Percentiles rank a stretch among this genome's conserved stretches.
Conservation (phyloP, 139 green algal genomes). For the Raphidocelis subcapitata region DNA sequence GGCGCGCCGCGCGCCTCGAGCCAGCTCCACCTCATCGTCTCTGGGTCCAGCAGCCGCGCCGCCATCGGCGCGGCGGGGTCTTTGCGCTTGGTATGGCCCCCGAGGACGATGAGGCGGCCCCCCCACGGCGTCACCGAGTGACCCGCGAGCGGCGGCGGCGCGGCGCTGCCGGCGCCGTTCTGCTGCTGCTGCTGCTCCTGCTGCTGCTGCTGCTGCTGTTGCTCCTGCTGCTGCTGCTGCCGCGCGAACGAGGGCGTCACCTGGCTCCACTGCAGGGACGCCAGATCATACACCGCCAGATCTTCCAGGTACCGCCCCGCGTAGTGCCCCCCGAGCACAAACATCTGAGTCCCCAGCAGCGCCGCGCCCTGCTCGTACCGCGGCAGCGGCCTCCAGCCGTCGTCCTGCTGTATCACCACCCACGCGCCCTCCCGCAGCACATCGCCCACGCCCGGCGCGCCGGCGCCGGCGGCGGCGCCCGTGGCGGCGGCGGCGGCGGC, state of each 20-base stretch:
- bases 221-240: background rate
- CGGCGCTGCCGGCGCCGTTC: constrained; percentile 4
- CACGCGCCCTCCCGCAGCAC: constrained; percentile 26
- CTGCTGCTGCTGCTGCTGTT: background rate
- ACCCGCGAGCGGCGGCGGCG: constrained; percentile 32
- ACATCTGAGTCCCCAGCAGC: constrained; percentile 66
- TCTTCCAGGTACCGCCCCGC: constrained; percentile 87
- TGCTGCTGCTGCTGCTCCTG: constrained; percentile 6
- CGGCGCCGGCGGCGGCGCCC: background rate
- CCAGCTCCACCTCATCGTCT: constrained; percentile 49
- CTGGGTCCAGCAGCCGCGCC: constrained; percentile 68
- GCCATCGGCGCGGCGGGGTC: constrained; percentile 33
- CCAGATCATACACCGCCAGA: constrained; percentile 81
- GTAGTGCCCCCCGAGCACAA: constrained; percentile 86
- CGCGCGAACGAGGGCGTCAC: constrained; percentile 9
- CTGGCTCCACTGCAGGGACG: constrained; percentile 65
- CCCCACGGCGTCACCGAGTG: constrained; percentile 46
- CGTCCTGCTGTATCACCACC: constrained; percentile 32
- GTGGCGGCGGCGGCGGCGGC: background rate
- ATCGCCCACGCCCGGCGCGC: constrained; percentile 5
- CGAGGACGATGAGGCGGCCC: constrained; percentile 71
- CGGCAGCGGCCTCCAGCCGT: constrained; percentile 45
- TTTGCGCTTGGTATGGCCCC: constrained; percentile 77
- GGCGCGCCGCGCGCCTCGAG: constrained; percentile 25
- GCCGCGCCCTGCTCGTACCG: constrained; percentile 84